Percentiles rank a stretch among this genome's conserved stretches.
Conservation (phyloP, 2,329 filamentous ascomycete species). For the Juglanconis sp. region DNA sequence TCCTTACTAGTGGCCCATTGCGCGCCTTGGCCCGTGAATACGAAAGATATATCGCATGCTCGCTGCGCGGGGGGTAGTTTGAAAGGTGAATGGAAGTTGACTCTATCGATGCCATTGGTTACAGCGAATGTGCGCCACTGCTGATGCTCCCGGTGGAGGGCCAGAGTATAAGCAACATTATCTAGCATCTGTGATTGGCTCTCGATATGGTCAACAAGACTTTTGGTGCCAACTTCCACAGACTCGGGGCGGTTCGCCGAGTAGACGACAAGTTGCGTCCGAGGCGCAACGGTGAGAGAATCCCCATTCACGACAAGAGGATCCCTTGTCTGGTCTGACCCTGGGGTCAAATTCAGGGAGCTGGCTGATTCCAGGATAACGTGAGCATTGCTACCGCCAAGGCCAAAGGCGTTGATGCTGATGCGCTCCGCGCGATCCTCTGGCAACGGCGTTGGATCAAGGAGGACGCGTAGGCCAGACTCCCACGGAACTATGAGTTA, state of each 20-base stretch:
- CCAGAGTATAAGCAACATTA: not conserved
- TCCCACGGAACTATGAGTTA: not conserved
- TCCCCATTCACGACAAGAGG: too few species aligned
- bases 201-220: not conserved
- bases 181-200: not conserved
- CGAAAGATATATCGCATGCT: not conserved
- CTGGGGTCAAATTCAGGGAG: not conserved
- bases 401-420: slow-evolving; percentile 33
- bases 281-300: too few species aligned
- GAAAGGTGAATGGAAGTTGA: too few species aligned
- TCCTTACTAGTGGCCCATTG: not conserved
- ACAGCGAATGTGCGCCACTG: not conserved
- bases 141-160: not conserved
- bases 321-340: too few species aligned
- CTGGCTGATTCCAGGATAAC: slow-evolving; percentile 4
- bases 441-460: slow-evolving; percentile 30
- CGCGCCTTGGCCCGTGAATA: not conserved
- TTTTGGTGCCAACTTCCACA: not conserved
- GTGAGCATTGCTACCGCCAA: slow-evolving; percentile 35
- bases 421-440: slow-evolving; percentile 22
- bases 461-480: slow-evolving; percentile 26
- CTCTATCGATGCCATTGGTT: not conserved
- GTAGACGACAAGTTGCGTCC: not conserved
- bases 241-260: not conserved
- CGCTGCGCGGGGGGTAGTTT: too few species aligned